A percentile compares a stretch with the other conserved stretches of the same genome.
phyloP scores from a whole-genome alignment of 495 filamentous ascomycete genomes.

The Xylaria bambusicola region DNA sequence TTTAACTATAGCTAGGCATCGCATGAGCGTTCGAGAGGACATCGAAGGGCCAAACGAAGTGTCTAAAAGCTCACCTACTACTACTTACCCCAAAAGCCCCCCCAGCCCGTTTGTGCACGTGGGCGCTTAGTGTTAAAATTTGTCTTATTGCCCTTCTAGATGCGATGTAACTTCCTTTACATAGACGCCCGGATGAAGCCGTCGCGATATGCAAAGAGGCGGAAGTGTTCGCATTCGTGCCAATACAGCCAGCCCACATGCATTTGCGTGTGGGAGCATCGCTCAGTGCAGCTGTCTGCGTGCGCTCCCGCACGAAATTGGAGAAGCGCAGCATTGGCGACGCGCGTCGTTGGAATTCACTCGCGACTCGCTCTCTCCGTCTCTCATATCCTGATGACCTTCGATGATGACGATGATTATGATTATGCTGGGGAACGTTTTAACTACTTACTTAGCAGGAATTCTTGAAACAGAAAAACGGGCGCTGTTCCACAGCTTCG shows the following conservation, averaged over 20 bases:
- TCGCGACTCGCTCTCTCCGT: too few relatives aligned
- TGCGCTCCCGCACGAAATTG: too few relatives aligned
- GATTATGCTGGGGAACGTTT: too few relatives aligned
- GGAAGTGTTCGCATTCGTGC: constrained; percentile 15
- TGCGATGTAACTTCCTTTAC: constrained; percentile 12
- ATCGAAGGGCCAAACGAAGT: too few relatives aligned
- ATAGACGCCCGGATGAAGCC: constrained; percentile 19
- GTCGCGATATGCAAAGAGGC: constrained; percentile 9
- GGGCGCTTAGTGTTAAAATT: constrained; percentile 9
- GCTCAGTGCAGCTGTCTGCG: too few relatives aligned
- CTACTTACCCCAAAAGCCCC: background rate
- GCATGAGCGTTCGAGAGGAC: too few relatives aligned
- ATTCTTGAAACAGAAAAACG: constrained; percentile 14
- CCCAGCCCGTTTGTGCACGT: constrained; percentile 1
- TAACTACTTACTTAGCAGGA: background rate
- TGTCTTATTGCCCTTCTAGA: background rate
- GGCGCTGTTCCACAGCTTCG: background rate
- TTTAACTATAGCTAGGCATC: too few relatives aligned
- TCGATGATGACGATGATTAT: too few relatives aligned
- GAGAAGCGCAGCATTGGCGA: constrained; percentile 6
- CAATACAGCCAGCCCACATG: background rate
- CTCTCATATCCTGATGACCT: too few relatives aligned
- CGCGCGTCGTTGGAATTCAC: background rate
- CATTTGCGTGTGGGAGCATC: too few relatives aligned
- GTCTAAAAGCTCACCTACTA: too few relatives aligned